phyloP scores from a whole-genome alignment of 345 rosid genomes.

The Salix udensis region DNA sequence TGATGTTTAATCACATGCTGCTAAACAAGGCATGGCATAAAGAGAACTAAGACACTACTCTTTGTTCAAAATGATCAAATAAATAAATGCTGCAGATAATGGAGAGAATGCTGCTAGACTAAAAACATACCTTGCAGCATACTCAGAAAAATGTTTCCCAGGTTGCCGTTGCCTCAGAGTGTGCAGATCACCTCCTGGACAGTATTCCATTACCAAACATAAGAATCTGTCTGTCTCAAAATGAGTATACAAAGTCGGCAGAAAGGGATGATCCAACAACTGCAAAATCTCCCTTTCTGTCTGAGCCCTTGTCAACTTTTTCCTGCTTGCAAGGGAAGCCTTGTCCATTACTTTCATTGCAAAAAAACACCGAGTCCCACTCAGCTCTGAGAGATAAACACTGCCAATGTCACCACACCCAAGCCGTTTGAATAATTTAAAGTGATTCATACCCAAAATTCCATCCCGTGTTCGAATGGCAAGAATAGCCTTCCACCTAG shows the following conservation, averaged over 20 bases:
- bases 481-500: conserved; percentile 91
- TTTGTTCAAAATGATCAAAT: background rate
- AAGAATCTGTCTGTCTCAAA: conserved; percentile 96
- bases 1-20: background rate
- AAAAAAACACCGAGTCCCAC: conserved; percentile 81
- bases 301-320: conserved; percentile 91
- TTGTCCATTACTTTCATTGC: conserved; percentile 99
- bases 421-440: conserved; percentile 80
- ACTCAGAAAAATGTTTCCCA: conserved; percentile 91
- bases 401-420: conserved; percentile 99
- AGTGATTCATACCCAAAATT: conserved; percentile 88
- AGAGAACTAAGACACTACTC: background rate
- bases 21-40: background rate
- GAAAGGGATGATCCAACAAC: conserved; percentile 91
- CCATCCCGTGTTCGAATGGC: conserved; percentile 85
- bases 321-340: conserved; percentile 90
- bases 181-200: conserved; percentile 98
- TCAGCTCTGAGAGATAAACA: conserved; percentile 89
- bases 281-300: conserved; percentile 97
- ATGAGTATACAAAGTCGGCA: conserved; percentile 90
- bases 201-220: conserved; percentile 95
- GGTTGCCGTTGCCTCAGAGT: conserved; percentile 92
- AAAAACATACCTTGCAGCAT: conserved; percentile 83
- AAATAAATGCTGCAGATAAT: background rate
- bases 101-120: background rate